Base-by-base conservation (phyloP, 352 stramenopile species). In the Globisporangium barbulae region DNA sequence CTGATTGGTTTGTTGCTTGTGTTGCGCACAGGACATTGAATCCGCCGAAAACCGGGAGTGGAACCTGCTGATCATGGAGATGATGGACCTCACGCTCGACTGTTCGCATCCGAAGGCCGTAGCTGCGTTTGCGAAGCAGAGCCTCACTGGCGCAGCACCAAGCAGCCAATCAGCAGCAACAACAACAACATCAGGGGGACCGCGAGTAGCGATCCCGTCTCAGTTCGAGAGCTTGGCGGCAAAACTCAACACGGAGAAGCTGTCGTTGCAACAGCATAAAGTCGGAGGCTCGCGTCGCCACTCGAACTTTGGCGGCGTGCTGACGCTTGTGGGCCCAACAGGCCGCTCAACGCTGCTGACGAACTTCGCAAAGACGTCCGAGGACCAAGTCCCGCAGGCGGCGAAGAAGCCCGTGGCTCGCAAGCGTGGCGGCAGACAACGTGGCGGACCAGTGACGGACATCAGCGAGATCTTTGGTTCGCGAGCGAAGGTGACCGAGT, bases 41-140 rank as follows among this genome's bases (percentile, higher is more conserved):
- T 84, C 86, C 2, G 61, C 80, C 0, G 88, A 94, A 44, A 93
- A 94, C 65, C 79, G 78, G 8, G 88, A 96, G 54, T 95, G 88
- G 88, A 94, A 95, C 50, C 50, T 96, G 63, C 58, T 96, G 6
- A 81, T 96, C 42, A 93, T 96, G 85, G 88, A 96, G 68, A 94
- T 96, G 74, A 71, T 96, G 25, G 84, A 92, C 60, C 73, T 95
- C 45, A 93, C 87, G 21, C 71, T 96, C 0, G 73, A 79, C 49
- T 89, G 82, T 37, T 89, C 84, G 0, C 78, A 81, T 4, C 88
- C 88, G 0, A 90, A 94, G 59, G 59, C 72, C 6, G 65, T 96
- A 6, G 85, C 79, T 7, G 73, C 80, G 4, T 92, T 81, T 41
- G 60, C 73, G 1, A 91, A 90, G 64, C 74, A 72, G 33, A 35